phyloP scores from a whole-genome alignment of 75 land plant genomes.

The Pinus albicaulis region DNA sequence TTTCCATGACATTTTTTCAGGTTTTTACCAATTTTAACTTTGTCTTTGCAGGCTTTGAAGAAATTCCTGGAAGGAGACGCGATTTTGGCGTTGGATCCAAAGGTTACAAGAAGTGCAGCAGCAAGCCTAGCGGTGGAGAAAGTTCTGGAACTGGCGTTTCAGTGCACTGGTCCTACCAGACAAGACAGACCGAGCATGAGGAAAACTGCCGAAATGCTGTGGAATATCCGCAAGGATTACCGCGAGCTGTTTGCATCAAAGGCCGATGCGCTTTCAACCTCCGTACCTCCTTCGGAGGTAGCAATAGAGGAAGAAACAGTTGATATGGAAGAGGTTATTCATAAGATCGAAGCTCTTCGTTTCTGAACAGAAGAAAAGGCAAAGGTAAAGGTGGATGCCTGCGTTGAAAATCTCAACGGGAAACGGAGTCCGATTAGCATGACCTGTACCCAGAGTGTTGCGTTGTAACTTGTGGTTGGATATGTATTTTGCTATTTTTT shows the following conservation, averaged over 20 bases:
- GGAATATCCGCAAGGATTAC: constrained; percentile 84
- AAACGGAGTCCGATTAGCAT: too few relatives aligned
- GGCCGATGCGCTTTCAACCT: too few relatives aligned
- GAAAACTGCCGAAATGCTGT: constrained; percentile 67
- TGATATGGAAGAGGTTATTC: constrained; percentile 1
- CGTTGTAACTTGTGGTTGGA: too few relatives aligned
- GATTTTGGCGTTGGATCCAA: constrained; percentile 49
- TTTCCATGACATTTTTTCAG: neutral
- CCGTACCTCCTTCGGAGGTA: constrained; percentile 6
- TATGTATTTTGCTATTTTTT: too few relatives aligned
- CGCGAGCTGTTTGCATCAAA: constrained; percentile 19
- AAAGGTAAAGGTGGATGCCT: neutral
- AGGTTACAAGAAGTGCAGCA: constrained; percentile 28
- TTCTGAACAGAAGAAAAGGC: neutral
- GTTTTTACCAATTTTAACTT: neutral
- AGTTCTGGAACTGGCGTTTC: constrained; percentile 61
- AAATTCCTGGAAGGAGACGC: constrained; percentile 48
- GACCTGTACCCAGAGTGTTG: too few relatives aligned
- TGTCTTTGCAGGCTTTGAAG: constrained; percentile 50
- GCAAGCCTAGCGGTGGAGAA: constrained; percentile 52
- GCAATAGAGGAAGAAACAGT: neutral
- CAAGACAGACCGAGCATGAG: constrained; percentile 71
- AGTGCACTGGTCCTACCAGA: constrained; percentile 64
- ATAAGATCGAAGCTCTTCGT: constrained; percentile 10
- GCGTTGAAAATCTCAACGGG: neutral